These are phyloP conservation scores for Nannochloris sp. DNA, from an alignment of 139 green algal species.

Conservation along the genomic window DNA sequence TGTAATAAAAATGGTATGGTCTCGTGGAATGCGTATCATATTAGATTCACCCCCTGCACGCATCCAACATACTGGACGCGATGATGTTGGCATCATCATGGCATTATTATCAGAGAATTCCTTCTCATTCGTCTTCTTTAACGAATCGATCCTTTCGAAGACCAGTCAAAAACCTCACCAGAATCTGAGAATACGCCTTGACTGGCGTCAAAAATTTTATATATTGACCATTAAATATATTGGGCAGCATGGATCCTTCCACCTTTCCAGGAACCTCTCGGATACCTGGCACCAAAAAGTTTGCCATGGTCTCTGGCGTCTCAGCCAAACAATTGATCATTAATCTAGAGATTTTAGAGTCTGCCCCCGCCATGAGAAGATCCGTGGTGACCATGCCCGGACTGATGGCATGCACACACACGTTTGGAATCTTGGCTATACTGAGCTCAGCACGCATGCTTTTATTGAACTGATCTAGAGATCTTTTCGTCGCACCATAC, in stretches of 20 bases:
- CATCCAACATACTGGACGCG: no score
- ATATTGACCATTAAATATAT: constrained; percentile 29
- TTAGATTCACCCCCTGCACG: no score
- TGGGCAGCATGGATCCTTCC: constrained; percentile 46
- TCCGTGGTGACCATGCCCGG: constrained; percentile 93
- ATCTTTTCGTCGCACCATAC: constrained; percentile 89
- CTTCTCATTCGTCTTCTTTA: constrained; percentile 37
- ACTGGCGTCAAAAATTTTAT: constrained; percentile 23
- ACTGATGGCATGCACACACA: constrained; percentile 78
- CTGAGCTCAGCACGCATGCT: constrained; percentile 39
- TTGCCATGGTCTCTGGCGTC: constrained; percentile 52
- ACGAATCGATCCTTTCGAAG: constrained; percentile 63
- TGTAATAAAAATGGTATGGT: neutral
- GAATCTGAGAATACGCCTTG: constrained; percentile 81
- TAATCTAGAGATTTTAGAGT: constrained; percentile 70
- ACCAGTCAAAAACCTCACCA: constrained; percentile 44
- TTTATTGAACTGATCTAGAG: constrained; percentile 75
- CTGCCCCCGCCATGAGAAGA: constrained; percentile 74
- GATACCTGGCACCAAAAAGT: constrained; percentile 73
- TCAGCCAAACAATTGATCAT: constrained; percentile 95
- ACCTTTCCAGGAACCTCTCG: constrained; percentile 40
- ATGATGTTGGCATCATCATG: no score
- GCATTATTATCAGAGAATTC: no score
- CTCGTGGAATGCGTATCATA: neutral
- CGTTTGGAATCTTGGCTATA: constrained; percentile 48